A percentile compares a stretch with the other conserved stretches of the same genome.
These are phyloP conservation scores for Ophiostoma tasmaniense DNA, from an alignment of 2,329 filamentous ascomycete genomes.

Conservation along the genomic window DNA sequence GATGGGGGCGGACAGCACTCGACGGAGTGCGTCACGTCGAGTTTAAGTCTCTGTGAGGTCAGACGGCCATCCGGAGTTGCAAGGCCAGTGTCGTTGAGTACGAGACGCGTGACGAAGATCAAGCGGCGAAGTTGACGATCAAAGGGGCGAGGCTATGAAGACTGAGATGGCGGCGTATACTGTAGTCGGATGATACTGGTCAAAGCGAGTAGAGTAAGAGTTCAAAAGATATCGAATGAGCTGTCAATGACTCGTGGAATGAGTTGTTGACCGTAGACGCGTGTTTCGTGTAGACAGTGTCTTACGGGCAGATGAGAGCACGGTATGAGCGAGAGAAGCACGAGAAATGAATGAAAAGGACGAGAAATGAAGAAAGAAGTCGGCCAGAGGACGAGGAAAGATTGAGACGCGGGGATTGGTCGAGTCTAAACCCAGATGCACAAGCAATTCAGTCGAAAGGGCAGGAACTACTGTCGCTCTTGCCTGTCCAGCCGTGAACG, in stretches of 20 bases:
- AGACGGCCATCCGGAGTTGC: constrained; percentile 13
- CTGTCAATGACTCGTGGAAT: not conserved
- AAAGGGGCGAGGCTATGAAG: not conserved
- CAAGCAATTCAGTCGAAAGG: not conserved
- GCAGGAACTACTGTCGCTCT: constrained; percentile 5
- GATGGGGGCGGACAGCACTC: constrained; percentile 7
- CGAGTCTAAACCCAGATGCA: not conserved
- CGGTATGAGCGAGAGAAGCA: not conserved
- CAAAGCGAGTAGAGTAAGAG: not conserved
- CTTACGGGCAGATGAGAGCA: not conserved
- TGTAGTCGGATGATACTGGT: not conserved
- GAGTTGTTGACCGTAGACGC: not conserved
- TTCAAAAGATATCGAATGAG: not conserved
- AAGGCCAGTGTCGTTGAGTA: not conserved
- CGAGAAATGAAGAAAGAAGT: not conserved
- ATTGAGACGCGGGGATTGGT: not conserved
- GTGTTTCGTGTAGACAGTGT: not conserved
- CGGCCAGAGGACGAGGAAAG: not conserved
- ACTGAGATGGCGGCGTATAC: not conserved
- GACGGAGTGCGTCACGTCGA: not conserved
- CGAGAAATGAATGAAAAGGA: not conserved
- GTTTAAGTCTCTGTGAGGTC: not conserved
- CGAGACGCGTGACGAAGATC: not conserved
- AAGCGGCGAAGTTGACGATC: not conserved
- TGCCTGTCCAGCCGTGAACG: constrained; percentile 9